Percentiles rank a stretch among this genome's conserved stretches.
phyloP scores from a whole-genome alignment of 140 eudicot species.

The Bidens hawaiensis region DNA sequence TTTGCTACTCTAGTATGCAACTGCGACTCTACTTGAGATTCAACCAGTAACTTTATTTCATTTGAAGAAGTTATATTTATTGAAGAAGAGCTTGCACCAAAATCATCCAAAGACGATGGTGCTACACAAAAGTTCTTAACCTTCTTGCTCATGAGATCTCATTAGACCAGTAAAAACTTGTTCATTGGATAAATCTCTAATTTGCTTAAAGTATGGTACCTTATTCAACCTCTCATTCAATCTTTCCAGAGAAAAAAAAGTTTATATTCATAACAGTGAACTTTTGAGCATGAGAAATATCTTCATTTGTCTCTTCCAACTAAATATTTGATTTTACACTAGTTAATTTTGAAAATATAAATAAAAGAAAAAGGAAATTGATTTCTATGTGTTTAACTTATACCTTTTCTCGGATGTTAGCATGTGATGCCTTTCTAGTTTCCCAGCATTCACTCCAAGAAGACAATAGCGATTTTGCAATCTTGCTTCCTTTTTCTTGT shows the following conservation, averaged over 20 bases:
- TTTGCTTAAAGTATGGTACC: neutral
- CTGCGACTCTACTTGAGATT: slow-evolving; percentile 7
- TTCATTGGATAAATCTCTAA: neutral
- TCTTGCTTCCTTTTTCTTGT: neutral
- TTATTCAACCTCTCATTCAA: neutral
- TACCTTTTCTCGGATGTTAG: no score
- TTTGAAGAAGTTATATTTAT: neutral
- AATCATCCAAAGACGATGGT: slow-evolving; percentile 2
- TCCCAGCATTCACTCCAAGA: neutral
- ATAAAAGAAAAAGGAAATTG: no score
- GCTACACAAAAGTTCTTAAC: slow-evolving; percentile 10
- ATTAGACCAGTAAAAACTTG: neutral
- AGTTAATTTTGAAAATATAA: no score
- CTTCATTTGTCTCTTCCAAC: no score
- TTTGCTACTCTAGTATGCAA: neutral
- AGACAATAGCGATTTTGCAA: no score
- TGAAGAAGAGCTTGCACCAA: neutral
- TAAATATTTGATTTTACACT: no score
- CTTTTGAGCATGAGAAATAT: neutral
- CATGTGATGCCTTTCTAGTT: no score
- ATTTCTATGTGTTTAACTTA: no score
- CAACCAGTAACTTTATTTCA: slow-evolving; percentile 13
- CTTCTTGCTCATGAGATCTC: neutral
- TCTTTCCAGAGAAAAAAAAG: neutral
- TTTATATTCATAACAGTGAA: neutral